Evolutionary conservation across 805 yeast species (phyloP).

Genomic region (Metschnikowia santaceciliae): DNA sequence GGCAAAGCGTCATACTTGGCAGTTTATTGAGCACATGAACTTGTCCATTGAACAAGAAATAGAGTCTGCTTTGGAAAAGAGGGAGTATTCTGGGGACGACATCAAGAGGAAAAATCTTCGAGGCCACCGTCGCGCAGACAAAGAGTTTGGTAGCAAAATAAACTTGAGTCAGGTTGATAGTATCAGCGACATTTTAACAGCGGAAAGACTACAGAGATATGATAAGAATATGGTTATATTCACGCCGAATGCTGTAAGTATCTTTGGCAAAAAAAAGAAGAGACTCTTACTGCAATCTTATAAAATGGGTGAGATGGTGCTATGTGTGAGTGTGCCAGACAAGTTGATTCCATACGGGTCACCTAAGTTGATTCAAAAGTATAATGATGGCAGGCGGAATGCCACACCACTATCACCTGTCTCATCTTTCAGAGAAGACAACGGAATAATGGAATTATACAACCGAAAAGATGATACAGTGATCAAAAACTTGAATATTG

Average conservation of each 20-base stretch:
- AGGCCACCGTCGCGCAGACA: not conserved
- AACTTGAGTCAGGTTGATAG: slow-evolving; percentile 8
- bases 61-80: slow-evolving; percentile 25
- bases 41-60: slow-evolving; percentile 35
- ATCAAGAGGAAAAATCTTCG: slow-evolving; percentile 32
- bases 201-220: not conserved
- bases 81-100: slow-evolving; percentile 26
- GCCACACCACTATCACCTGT: slow-evolving; percentile 6
- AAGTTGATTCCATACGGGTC: slow-evolving; percentile 34
- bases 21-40: slow-evolving; percentile 24
- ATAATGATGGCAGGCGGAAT: slow-evolving; percentile 24
- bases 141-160: slow-evolving; percentile 5
- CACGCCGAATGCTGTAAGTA: slow-evolving; percentile 17
- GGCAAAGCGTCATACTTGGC: slow-evolving; percentile 31
- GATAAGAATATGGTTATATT: slow-evolving; percentile 7
- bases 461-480: slow-evolving; percentile 24
- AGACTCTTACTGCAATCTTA: slow-evolving; percentile 30
- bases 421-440: slow-evolving; percentile 4
- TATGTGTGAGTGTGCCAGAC: slow-evolving; percentile 32
- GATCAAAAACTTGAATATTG: slow-evolving; percentile 22
- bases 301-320: slow-evolving; percentile 32
- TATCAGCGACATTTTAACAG: slow-evolving; percentile 28
- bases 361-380: slow-evolving; percentile 35
- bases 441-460: slow-evolving; percentile 30
- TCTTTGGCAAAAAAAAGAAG: slow-evolving; percentile 36